Evolutionary conservation across 495 filamentous ascomycete genomes (phyloP).

Genomic region (Thermothielavioides terrestris): DNA sequence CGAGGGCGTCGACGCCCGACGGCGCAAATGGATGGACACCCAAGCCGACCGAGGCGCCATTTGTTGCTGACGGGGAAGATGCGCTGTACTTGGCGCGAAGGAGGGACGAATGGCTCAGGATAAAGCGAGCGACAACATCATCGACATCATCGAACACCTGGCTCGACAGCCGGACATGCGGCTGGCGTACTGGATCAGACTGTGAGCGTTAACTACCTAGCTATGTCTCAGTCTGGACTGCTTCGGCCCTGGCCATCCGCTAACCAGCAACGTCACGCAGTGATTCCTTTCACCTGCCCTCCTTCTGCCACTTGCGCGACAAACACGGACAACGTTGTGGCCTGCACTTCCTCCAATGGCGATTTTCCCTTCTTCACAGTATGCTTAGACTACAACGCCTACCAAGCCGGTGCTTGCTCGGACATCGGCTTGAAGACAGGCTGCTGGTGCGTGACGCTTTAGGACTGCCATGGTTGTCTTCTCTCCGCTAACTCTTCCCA

Average conservation of each 20-base stretch:
- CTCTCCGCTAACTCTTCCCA: not conserved
- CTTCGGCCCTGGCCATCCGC: not conserved
- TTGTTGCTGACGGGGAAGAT: too few relatives aligned
- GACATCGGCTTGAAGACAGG: conserved; percentile 20
- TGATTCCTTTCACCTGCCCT: conserved; percentile 18
- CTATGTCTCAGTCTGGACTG: not conserved
- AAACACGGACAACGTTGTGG: conserved; percentile 26
- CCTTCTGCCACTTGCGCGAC: conserved; percentile 20
- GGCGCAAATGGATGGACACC: conserved; percentile 9
- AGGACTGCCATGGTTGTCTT: not conserved
- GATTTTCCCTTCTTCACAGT: conserved; percentile 22
- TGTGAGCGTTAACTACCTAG: conserved; percentile 33
- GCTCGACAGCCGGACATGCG: conserved; percentile 29
- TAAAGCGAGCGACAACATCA: not conserved
- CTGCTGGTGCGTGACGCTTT: conserved; percentile 27
- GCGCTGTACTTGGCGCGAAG: conserved; percentile 3
- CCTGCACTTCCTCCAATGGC: conserved; percentile 17
- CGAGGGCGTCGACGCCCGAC: conserved; percentile 3
- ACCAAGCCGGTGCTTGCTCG: conserved; percentile 15
- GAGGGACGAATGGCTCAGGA: conserved; percentile 5
- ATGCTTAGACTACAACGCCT: conserved; percentile 31
- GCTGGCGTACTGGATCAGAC: conserved; percentile 20
- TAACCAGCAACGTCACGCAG: conserved; percentile 12
- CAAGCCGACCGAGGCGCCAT: conserved; percentile 5
- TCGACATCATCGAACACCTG: conserved; percentile 22